These are phyloP conservation scores for Metschnikowia dekortorum DNA, from an alignment of 805 yeast species.

Conservation along the genomic window DNA sequence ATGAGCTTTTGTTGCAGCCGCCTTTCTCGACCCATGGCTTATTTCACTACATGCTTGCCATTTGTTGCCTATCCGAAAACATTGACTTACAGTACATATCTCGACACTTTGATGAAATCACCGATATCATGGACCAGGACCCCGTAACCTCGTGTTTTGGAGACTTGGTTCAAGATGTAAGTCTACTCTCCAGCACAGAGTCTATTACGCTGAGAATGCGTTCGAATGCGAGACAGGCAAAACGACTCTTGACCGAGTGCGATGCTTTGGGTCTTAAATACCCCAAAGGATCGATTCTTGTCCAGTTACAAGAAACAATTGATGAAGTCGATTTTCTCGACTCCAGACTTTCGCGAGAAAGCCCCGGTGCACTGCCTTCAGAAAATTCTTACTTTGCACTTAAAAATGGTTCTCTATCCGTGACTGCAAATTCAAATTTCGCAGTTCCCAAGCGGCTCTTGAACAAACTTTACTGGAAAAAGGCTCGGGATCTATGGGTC, in stretches of 20 bases:
- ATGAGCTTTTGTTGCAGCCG: conserved; percentile 36
- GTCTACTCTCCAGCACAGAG: conserved; percentile 12
- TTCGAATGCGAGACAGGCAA: conserved; percentile 5
- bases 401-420: background rate
- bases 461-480: background rate
- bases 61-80: conserved; percentile 26
- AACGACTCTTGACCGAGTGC: conserved; percentile 18
- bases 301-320: background rate
- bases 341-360: background rate
- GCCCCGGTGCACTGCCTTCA: no score
- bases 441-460: background rate
- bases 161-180: conserved; percentile 15
- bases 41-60: conserved; percentile 32
- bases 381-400: background rate
- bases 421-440: background rate
- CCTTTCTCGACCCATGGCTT: conserved; percentile 42
- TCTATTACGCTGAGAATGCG: conserved; percentile 10
- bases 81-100: conserved; percentile 12
- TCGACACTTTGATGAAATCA: conserved; percentile 5
- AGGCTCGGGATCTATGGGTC: background rate
- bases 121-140: conserved; percentile 3
- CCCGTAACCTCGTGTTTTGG: conserved; percentile 7
- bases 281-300: conserved; percentile 17
- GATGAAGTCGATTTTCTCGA: background rate
- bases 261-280: conserved; percentile 21